A percentile compares a stretch with the other conserved stretches of the same genome.
These are phyloP conservation scores for Ceratobasidium sp. DNA, from an alignment of 1,284 basidiomycete species.

Conservation along the genomic window DNA sequence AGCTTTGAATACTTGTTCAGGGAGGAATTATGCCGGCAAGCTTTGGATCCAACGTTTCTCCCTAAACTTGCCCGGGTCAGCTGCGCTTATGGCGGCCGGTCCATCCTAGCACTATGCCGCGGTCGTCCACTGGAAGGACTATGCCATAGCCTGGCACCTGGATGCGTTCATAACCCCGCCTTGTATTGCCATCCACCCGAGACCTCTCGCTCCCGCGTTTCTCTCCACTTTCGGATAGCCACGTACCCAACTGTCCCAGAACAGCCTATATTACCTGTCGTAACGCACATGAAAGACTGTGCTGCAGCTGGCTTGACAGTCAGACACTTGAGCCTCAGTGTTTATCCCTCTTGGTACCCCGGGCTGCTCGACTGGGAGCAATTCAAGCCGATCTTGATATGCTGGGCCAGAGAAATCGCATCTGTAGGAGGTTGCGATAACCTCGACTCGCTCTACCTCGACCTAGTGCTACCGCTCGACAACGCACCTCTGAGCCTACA, in stretches of 20 bases:
- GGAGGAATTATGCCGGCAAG: neutral
- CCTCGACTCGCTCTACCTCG: neutral
- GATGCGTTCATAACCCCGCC: neutral
- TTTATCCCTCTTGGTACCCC: neutral
- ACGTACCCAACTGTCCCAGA: neutral
- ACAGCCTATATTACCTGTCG: neutral
- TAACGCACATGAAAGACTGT: neutral
- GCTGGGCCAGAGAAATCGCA: neutral
- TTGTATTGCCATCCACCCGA: neutral
- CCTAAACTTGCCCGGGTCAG: neutral
- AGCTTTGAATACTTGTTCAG: neutral
- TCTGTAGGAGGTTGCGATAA: neutral
- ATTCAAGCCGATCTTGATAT: neutral
- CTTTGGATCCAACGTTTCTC: neutral
- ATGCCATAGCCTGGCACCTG: neutral
- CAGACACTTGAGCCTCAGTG: neutral
- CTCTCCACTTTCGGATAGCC: neutral
- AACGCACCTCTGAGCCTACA: neutral
- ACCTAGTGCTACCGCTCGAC: neutral
- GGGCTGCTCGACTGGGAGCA: neutral
- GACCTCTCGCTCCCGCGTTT: neutral
- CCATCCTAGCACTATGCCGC: neutral
- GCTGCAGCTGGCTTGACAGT: neutral
- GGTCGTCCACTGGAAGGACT: neutral
- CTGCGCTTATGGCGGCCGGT: neutral